These are phyloP conservation scores for Aspergillus sp. DNA, from an alignment of 2,329 filamentous ascomycete species.

Conservation along the genomic window DNA sequence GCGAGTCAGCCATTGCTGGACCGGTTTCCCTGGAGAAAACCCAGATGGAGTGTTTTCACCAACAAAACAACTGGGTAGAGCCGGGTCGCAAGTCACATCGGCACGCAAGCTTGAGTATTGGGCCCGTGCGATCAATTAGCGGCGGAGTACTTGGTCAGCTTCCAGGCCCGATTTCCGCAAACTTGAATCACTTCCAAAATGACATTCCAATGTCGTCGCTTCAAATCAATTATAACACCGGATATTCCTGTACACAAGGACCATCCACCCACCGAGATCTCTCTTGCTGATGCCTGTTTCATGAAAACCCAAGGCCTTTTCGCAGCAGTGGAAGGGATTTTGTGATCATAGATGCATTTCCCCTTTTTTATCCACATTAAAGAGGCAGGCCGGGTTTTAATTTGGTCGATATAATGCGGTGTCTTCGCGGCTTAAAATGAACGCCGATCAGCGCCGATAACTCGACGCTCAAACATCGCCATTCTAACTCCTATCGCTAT, in stretches of 20 bases:
- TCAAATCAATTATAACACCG: slow-evolving; percentile 30
- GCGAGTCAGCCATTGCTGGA: slow-evolving; percentile 35
- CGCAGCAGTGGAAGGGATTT: neutral
- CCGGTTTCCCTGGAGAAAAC: slow-evolving; percentile 26
- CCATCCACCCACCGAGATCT: slow-evolving; percentile 31
- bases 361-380: neutral
- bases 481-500: neutral
- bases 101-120: slow-evolving; percentile 17
- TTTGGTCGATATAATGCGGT: neutral
- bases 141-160: slow-evolving; percentile 22
- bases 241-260: slow-evolving; percentile 28
- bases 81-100: slow-evolving; percentile 24
- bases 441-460: neutral
- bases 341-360: too few species aligned
- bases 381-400: neutral
- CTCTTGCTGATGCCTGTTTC: slow-evolving; percentile 10
- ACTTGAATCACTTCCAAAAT: slow-evolving; percentile 30
- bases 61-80: slow-evolving; percentile 32
- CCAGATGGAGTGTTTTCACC: slow-evolving; percentile 31
- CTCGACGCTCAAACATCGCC: neutral
- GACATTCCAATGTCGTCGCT: slow-evolving; percentile 31
- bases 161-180: slow-evolving; percentile 26
- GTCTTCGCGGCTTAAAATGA: neutral
- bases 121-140: slow-evolving; percentile 23
- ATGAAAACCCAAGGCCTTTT: neutral